A percentile compares a stretch with the other conserved stretches of the same genome.
Evolutionary conservation across 2,329 filamentous ascomycete genomes (phyloP).

Genomic region (Xylariaceae sp.): DNA sequence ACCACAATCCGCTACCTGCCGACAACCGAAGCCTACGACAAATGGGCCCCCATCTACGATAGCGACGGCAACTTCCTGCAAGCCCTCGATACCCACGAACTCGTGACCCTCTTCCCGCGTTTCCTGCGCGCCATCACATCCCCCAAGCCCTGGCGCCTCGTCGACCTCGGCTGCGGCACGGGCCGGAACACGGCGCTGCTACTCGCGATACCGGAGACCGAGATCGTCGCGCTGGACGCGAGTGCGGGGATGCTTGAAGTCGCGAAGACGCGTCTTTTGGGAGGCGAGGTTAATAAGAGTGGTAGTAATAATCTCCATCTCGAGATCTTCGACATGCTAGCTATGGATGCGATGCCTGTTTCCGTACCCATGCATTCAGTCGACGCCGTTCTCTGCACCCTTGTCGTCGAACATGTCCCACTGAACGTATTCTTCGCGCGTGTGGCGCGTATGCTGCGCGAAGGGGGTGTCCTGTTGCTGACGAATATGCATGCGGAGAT

Average conservation of each 20-base stretch:
- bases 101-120: conserved; percentile 44
- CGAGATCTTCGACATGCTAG: conserved; percentile 36
- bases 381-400: conserved; percentile 51
- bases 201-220: conserved; percentile 31
- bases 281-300: not conserved
- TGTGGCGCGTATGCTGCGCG: conserved; percentile 39
- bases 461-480: conserved; percentile 49
- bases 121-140: conserved; percentile 37
- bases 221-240: conserved; percentile 51
- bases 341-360: conserved; percentile 24
- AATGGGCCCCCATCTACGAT: conserved; percentile 49
- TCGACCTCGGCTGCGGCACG: conserved; percentile 63
- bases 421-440: conserved; percentile 45
- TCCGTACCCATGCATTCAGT: conserved; percentile 27
- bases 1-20: conserved; percentile 30
- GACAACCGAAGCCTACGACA: conserved; percentile 33
- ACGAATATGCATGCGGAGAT: conserved; percentile 66
- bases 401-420: conserved; percentile 61
- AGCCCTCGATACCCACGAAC: conserved; percentile 54
- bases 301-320: conserved; percentile 20
- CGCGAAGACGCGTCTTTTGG: conserved; percentile 38
- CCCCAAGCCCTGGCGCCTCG: conserved; percentile 35
- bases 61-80: conserved; percentile 63
- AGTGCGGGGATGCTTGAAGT: conserved; percentile 53
- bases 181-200: conserved; percentile 57